Conservation (phyloP, 352 stramenopile genomes). For the Pythium guiyangense region DNA sequence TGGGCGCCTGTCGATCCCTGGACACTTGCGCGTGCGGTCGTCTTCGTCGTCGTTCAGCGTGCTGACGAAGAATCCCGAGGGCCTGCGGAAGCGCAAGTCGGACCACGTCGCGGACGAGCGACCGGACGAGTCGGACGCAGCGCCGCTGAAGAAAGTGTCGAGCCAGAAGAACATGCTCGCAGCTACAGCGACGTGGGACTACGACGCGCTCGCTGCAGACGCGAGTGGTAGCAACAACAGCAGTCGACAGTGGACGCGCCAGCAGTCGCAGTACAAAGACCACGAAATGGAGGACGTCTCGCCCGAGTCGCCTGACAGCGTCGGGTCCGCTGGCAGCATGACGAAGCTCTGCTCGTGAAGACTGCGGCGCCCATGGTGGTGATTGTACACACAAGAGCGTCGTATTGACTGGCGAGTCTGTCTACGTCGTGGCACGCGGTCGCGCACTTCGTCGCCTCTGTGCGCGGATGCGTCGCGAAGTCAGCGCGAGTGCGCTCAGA, state of each 20-base stretch:
- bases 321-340: conserved; percentile 13
- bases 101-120: conserved; percentile 42
- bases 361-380: neutral
- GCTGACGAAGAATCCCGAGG: conserved; percentile 60
- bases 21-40: conserved; percentile 35
- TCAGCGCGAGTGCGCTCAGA: too few relatives aligned
- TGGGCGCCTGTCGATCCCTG: conserved; percentile 42
- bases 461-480: too few relatives aligned
- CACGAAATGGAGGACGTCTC: conserved; percentile 49
- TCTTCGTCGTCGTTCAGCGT: conserved; percentile 55
- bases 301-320: conserved; percentile 22
- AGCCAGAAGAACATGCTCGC: conserved; percentile 59
- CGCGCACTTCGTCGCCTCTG: too few relatives aligned
- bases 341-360: conserved; percentile 11
- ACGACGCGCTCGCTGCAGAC: conserved; percentile 1
- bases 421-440: too few relatives aligned
- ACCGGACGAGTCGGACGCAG: conserved; percentile 8
- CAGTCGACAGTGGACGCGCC: neutral
- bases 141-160: conserved; percentile 60
- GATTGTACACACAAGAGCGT: neutral
- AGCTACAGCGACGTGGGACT: conserved; percentile 15
- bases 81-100: conserved; percentile 75
- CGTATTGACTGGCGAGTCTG: neutral
- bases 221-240: conserved; percentile 10
- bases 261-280: conserved; percentile 17